These are phyloP conservation scores for Juncus inflexus DNA, from an alignment of 176 grass and related monocot species.

Conservation along the genomic window DNA sequence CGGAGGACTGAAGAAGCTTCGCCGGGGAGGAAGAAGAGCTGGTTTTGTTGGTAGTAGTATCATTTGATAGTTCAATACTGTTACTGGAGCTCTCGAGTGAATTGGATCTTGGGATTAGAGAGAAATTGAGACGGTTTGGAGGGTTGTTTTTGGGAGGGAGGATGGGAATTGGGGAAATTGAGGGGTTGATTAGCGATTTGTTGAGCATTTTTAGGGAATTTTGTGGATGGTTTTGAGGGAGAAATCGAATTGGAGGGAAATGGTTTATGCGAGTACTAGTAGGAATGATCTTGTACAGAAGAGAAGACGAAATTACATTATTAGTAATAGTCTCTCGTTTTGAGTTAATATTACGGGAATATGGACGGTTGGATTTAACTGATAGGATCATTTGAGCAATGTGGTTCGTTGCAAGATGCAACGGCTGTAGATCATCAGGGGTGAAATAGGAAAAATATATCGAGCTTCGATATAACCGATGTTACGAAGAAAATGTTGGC, in stretches of 20 bases:
- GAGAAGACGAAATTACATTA: background rate
- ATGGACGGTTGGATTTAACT: background rate
- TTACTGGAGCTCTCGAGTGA: slow-evolving; percentile 19
- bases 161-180: background rate
- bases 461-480: slow-evolving; percentile 23
- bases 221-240: background rate
- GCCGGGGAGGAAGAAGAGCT: slow-evolving; percentile 6
- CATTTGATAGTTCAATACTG: slow-evolving; percentile 8
- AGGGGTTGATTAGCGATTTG: slow-evolving; percentile 23
- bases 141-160: background rate
- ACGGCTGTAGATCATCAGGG: background rate
- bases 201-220: slow-evolving; percentile 28
- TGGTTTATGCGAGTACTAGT: background rate
- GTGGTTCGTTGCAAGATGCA: background rate
- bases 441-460: background rate
- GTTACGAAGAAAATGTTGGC: background rate
- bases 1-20: slow-evolving; percentile 20
- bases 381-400: background rate
- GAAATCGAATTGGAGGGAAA: slow-evolving; percentile 11
- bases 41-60: background rate
- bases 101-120: slow-evolving; percentile 29
- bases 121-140: background rate
- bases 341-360: background rate
- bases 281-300: background rate
- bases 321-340: slow-evolving; percentile 13